These are phyloP conservation scores for Cercospora berteroae DNA, from an alignment of 2,329 filamentous ascomycete genomes.

Conservation along the genomic window DNA sequence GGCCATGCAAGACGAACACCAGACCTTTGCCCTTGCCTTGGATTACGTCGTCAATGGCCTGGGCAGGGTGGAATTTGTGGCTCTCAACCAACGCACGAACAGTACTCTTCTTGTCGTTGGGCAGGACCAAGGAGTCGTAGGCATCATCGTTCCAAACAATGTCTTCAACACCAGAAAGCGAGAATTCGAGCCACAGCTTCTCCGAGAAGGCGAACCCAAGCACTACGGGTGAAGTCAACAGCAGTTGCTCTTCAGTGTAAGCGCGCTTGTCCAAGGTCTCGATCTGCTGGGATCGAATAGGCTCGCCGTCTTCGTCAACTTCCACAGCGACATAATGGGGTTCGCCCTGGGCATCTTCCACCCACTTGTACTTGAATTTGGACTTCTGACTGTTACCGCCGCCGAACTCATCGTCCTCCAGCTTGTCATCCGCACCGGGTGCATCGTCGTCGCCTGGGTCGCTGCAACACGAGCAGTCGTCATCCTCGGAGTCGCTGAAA, in stretches of 20 bases:
- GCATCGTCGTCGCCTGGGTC: constrained; percentile 42
- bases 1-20: constrained; percentile 77
- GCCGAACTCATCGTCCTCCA: constrained; percentile 49
- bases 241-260: constrained; percentile 78
- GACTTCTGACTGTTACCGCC: constrained; percentile 43
- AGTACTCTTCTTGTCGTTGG: constrained; percentile 58
- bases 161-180: constrained; percentile 72
- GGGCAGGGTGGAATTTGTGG: constrained; percentile 76
- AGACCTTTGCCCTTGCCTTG: constrained; percentile 81
- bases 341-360: constrained; percentile 51
- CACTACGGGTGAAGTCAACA: constrained; percentile 80
- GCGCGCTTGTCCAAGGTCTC: constrained; percentile 50
- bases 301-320: constrained; percentile 55
- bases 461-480: constrained; percentile 44
- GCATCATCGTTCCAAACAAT: constrained; percentile 83
- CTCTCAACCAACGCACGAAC: constrained; percentile 80
- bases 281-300: constrained; percentile 57
- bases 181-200: constrained; percentile 88
- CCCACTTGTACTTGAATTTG: constrained; percentile 42
- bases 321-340: constrained; percentile 55
- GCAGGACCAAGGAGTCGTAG: constrained; percentile 77
- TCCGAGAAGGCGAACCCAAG: constrained; percentile 84
- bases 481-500: constrained; percentile 52
- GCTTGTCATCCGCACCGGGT: constrained; percentile 50
- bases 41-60: constrained; percentile 73